Conservation (phyloP, 2,329 filamentous ascomycete species). For the Botrytis aclada region DNA sequence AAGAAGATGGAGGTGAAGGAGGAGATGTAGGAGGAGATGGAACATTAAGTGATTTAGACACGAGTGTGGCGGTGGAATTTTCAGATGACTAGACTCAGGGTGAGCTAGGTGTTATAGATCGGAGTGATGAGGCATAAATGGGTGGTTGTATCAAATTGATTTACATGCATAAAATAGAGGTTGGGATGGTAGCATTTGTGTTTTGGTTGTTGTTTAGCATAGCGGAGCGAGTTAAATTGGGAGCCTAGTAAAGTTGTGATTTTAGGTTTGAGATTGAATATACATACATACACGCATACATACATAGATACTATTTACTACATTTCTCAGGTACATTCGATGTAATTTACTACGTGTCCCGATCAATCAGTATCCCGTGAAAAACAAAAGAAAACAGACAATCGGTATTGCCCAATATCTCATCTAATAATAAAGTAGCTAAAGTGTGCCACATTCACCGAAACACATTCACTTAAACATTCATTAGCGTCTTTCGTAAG, state of each 20-base stretch:
- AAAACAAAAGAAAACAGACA: background rate
- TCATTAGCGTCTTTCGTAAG: background rate
- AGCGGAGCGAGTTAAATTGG: background rate
- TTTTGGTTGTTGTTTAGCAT: background rate
- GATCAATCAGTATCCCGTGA: background rate
- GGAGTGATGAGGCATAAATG: background rate
- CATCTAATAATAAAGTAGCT: background rate
- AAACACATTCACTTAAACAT: background rate
- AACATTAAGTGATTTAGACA: conserved; percentile 27
- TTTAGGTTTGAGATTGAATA: background rate
- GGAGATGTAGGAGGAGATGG: conserved; percentile 18
- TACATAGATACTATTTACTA: background rate
- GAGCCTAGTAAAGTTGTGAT: no score
- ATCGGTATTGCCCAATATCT: background rate
- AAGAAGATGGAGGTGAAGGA: background rate
- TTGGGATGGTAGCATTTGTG: background rate
- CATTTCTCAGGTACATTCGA: background rate
- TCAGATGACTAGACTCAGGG: conserved; percentile 3
- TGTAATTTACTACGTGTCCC: background rate
- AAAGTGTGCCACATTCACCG: background rate
- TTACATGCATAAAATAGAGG: conserved; percentile 1
- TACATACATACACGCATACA: background rate
- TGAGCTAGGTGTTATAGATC: background rate
- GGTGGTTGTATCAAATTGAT: background rate
- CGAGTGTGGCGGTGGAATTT: conserved; percentile 27